phyloP scores from a whole-genome alignment of 2,329 filamentous ascomycete species.

The Fusarium sp. region DNA sequence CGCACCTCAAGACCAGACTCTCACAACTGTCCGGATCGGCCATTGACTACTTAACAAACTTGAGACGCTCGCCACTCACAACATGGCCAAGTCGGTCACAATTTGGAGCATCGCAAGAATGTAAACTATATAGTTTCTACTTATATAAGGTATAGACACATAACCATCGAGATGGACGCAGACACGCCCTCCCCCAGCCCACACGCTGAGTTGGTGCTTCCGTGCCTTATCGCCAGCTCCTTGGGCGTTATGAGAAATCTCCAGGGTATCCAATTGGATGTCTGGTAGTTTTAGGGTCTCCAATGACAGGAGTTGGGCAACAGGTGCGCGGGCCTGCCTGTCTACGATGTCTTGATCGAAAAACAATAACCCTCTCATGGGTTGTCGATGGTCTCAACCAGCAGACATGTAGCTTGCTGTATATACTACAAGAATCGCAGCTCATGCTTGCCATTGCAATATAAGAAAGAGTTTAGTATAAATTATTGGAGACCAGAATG shows the following conservation, averaged over 20 bases:
- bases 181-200: not conserved
- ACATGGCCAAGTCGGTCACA: not conserved
- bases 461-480: too few relatives aligned
- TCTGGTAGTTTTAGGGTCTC: not conserved
- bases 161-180: not conserved
- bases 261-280: not conserved
- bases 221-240: not conserved
- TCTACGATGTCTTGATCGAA: too few relatives aligned
- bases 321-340: not conserved
- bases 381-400: not conserved
- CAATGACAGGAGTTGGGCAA: not conserved
- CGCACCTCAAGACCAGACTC: not conserved
- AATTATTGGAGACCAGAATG: too few relatives aligned
- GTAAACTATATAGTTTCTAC: too few relatives aligned
- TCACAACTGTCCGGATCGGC: not conserved
- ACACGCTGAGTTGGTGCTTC: fast-evolving
- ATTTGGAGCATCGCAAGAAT: not conserved
- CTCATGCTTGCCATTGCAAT: not conserved
- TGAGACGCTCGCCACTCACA: not conserved
- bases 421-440: not conserved
- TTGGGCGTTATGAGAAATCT: not conserved
- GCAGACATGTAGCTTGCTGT: not conserved
- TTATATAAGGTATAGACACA: too few relatives aligned
- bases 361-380: too few relatives aligned
- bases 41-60: not conserved